Evolutionary conservation across 495 filamentous ascomycete species (phyloP), one percentile per base, ranked within the genome.

Genomic region (Chaetomidium leptoderma): DNA sequence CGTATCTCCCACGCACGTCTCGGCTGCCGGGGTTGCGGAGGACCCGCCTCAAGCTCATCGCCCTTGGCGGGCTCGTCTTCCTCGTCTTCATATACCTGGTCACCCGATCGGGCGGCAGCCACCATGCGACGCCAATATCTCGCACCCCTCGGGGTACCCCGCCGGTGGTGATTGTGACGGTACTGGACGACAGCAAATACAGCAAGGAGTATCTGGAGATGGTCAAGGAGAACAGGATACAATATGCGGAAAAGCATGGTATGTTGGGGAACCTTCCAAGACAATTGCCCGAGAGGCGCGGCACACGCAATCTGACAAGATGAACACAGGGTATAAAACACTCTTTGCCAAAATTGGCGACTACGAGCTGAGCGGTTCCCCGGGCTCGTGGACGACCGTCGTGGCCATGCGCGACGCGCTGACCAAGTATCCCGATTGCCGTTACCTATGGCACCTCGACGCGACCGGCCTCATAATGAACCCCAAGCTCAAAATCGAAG

Each of bases 171-270:
- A 76, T 99, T 45, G 90, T 99, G 45, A 95, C 95, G 6, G 78
- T 90, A 29, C 71, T 97, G 42, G 89, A 97, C 69, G 76, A 76
- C 32, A 74, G 72, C 29, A 78, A 77, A 35, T 81, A 83, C 62
- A 83, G 81, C 61, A 71, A 81, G 46, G 75, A 73, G 45, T 91
- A 92, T 63, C 72, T 85, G 30, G 77, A 86, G 33, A 84, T 81
- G 63, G 83, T 97, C 35, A 83, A 83, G 65, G 81, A 88, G 66
- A 97, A 99, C 69, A 77, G 95, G 66, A 75, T 85, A 63, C 81
- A 89, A 62, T 99, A 97, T 72, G 95, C 95, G 2, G 76, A 81
- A 55, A 86, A 83, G 66, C 92, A 97, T 75, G 95, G 92, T 96
- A 83, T 29, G 46, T 24, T 11, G n/a, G 42, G 11, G 21, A 13